phyloP scores from a whole-genome alignment of 2,329 filamentous ascomycete species.

The Laburnicola sp. region DNA sequence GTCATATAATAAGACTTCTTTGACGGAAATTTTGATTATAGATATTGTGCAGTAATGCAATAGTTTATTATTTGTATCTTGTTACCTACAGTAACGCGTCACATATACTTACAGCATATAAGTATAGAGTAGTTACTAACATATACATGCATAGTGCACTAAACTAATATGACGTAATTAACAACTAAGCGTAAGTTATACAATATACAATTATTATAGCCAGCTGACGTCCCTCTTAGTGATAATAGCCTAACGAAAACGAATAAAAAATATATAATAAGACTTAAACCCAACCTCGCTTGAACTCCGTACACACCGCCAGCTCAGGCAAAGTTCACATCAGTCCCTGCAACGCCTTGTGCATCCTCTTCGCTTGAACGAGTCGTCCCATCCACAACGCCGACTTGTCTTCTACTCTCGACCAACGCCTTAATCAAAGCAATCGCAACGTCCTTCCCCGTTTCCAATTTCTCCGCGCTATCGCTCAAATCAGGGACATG shows the following conservation, averaged over 20 bases:
- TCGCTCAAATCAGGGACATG: slow-evolving; percentile 41
- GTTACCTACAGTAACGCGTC: too few relatives aligned
- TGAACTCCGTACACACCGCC: too few relatives aligned
- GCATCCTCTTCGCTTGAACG: neutral
- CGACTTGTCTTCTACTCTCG: slow-evolving; percentile 29
- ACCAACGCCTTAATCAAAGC: slow-evolving; percentile 42
- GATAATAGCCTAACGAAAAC: neutral
- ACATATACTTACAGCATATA: too few relatives aligned
- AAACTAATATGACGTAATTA: too few relatives aligned
- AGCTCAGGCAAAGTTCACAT: slow-evolving; percentile 19
- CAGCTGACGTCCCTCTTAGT: too few relatives aligned
- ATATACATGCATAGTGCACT: too few relatives aligned
- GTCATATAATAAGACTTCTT: too few relatives aligned
- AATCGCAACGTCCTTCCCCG: slow-evolving; percentile 35
- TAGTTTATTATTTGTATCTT: too few relatives aligned
- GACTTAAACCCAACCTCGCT: neutral
- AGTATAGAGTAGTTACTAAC: too few relatives aligned
- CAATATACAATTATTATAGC: too few relatives aligned
- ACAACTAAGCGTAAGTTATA: neutral
- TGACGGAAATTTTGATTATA: too few relatives aligned
- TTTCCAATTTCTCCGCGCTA: slow-evolving; percentile 28
- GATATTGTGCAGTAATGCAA: too few relatives aligned
- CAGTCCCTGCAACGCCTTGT: slow-evolving; percentile 12
- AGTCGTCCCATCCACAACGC: slow-evolving; percentile 19
- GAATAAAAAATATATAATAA: neutral